These are phyloP conservation scores for Aspergillus flavus DNA, from an alignment of 2,329 filamentous ascomycete species.

Conservation along the genomic window DNA sequence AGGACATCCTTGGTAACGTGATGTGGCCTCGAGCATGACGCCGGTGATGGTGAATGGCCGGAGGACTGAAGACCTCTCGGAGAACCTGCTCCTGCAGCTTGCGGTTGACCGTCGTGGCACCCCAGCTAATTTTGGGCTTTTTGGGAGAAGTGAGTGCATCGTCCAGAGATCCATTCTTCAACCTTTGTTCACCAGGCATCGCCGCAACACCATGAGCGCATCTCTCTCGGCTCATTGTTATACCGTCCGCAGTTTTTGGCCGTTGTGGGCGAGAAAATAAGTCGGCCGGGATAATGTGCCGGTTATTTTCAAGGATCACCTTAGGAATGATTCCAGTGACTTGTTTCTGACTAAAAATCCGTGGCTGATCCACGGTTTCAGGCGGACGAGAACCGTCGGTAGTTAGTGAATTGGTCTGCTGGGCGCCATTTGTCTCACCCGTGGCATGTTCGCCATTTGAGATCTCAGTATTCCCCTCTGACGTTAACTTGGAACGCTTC, in stretches of 20 bases:
- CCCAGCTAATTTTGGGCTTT: constrained; percentile 68
- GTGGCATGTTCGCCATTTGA: constrained; percentile 17
- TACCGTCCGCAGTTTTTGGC: constrained; percentile 39
- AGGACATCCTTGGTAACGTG: constrained; percentile 57
- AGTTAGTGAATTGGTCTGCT: constrained; percentile 17
- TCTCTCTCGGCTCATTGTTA: constrained; percentile 21
- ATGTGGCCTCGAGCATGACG: constrained; percentile 67
- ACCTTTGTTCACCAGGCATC: constrained; percentile 13
- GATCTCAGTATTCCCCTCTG: constrained; percentile 31
- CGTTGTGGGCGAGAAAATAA: constrained; percentile 67
- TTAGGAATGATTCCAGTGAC: constrained; percentile 76
- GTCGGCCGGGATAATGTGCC: constrained; percentile 86
- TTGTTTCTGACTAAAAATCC: constrained; percentile 74
- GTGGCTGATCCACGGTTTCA: constrained; percentile 40
- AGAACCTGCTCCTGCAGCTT: constrained; percentile 87
- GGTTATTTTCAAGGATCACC: constrained; percentile 91
- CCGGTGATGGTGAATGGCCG: constrained; percentile 78
- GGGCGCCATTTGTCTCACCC: constrained; percentile 10
- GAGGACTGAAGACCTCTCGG: constrained; percentile 85
- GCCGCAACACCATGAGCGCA: constrained; percentile 24
- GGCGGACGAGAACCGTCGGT: constrained; percentile 17
- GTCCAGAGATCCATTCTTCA: constrained; percentile 16
- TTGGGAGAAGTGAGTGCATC: constrained; percentile 33
- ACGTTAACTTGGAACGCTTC: constrained; percentile 58
- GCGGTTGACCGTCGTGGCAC: constrained; percentile 88